Evolutionary conservation across 2,329 filamentous ascomycete genomes (phyloP), one percentile per base, ranked within the genome.

Genomic region (Blastomyces gilchristii): DNA sequence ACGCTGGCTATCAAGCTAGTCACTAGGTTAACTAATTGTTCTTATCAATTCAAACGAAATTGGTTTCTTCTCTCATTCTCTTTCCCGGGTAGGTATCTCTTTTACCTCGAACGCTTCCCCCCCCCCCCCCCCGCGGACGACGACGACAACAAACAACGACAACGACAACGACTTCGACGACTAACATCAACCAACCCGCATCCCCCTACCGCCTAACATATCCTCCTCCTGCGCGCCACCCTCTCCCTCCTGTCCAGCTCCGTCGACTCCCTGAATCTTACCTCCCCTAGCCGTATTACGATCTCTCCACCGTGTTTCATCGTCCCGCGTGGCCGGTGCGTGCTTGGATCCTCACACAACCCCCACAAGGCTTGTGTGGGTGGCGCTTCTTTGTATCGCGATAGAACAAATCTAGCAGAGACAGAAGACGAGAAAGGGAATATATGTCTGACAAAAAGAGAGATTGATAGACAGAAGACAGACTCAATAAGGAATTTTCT

Each of bases 241-340:
- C 31, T 54, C 28, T 18, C 31, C 52, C 34, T 11, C n/a, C n/a
- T 22, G 31, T 37, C 47, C 22, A 50, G 47, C 22, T 3, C 22
- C 22, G 22, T 28, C 47, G 47, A 25, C 25, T 54, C 28, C 31
- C 52, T 37, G 31, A 12, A 54, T 31, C 28, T 37, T 54, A 50
- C n/a, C 47, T n/a, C 52, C 52, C 52, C 28, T 4, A 28, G 28
- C 52, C 52, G 31, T 37, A 31, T 54, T 54, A 54, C 52, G 31
- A 37, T 54, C 52, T 37, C 9, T 54, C 52, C 52, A 54, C 52
- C 28, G 52, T 37, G 52, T 37, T 54, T 54, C 52, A 54, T 54
- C 52, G 31, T 37, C 52, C 52, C 52, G 25, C 9, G 52, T 37
- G 52, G 52, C 52, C 52, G 52, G 31, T 54, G 52, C 52, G 47